Conservation (phyloP, 2,329 filamentous ascomycete genomes). For the Knoxdaviesia capensis region DNA sequence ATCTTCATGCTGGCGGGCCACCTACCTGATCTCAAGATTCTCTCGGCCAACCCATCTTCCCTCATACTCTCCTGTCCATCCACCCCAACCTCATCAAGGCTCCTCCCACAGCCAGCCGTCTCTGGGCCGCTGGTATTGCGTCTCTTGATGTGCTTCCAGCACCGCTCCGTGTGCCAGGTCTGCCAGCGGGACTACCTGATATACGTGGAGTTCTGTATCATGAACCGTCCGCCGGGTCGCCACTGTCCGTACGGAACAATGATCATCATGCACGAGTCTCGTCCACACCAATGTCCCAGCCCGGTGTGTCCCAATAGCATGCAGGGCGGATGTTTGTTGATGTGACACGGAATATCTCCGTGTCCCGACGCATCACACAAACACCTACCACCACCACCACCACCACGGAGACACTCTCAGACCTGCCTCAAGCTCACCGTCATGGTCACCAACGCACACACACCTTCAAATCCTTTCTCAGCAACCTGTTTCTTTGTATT, state of each 20-base stretch:
- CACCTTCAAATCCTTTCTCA: background rate
- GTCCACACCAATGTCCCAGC: constrained; percentile 34
- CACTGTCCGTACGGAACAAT: constrained; percentile 23
- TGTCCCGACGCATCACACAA: background rate
- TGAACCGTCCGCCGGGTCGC: constrained; percentile 26
- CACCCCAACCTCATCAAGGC: too few species aligned
- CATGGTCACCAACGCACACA: too few species aligned
- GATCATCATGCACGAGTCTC: constrained; percentile 22
- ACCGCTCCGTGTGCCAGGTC: constrained; percentile 34
- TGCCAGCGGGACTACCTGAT: constrained; percentile 38
- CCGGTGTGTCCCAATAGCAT: constrained; percentile 37
- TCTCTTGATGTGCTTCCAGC: constrained; percentile 38
- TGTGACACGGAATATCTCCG: constrained; percentile 15
- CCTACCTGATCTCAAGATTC: too few species aligned
- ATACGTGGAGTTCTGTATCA: constrained; percentile 34
- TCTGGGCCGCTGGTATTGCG: too few species aligned
- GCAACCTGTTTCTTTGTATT: background rate
- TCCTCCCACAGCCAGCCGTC: too few species aligned
- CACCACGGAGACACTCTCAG: too few species aligned
- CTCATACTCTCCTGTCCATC: too few species aligned
- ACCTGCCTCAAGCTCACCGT: too few species aligned
- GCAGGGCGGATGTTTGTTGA: constrained; percentile 32
- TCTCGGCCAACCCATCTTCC: too few species aligned
- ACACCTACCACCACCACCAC: too few species aligned
- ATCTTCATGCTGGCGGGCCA: too few species aligned